Evolutionary conservation across 441 rosid genomes (phyloP).

Genomic region (Cnidoscolus chayamansa): DNA sequence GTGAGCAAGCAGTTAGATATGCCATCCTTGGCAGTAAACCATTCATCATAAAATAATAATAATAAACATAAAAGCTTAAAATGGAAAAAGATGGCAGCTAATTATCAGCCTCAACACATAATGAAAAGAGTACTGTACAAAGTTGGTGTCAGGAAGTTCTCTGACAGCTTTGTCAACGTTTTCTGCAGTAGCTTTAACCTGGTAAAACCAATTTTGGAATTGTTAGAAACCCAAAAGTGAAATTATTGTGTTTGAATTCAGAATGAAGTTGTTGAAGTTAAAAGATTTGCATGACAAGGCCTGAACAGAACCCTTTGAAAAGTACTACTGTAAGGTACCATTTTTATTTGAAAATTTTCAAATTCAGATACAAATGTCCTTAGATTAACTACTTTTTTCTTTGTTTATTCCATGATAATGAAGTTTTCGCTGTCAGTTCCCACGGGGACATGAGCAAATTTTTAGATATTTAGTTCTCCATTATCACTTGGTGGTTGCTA

Average conservation of each 20-base stretch:
- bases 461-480: too few relatives aligned
- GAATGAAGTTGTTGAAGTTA: background rate
- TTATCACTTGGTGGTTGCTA: too few relatives aligned
- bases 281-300: background rate
- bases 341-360: background rate
- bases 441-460: too few relatives aligned
- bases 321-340: background rate
- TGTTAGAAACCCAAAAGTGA: background rate
- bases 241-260: background rate
- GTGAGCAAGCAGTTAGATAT: background rate
- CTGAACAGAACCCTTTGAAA: background rate
- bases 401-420: too few relatives aligned
- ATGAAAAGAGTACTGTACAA: conserved; percentile 66
- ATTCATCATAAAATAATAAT: background rate
- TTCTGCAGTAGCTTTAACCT: conserved; percentile 95
- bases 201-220: conserved; percentile 13
- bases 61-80: background rate
- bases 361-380: background rate
- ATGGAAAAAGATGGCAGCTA: conserved; percentile 6
- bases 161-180: conserved; percentile 93
- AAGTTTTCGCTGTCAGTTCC: too few relatives aligned
- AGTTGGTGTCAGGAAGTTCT: conserved; percentile 96
- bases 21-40: background rate
- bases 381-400: too few relatives aligned
- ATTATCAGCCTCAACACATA: conserved; percentile 25